A percentile compares a stretch with the other conserved stretches of the same genome.
phyloP scores from a whole-genome alignment of 805 yeast species.

The Teunomyces funiuensis region DNA sequence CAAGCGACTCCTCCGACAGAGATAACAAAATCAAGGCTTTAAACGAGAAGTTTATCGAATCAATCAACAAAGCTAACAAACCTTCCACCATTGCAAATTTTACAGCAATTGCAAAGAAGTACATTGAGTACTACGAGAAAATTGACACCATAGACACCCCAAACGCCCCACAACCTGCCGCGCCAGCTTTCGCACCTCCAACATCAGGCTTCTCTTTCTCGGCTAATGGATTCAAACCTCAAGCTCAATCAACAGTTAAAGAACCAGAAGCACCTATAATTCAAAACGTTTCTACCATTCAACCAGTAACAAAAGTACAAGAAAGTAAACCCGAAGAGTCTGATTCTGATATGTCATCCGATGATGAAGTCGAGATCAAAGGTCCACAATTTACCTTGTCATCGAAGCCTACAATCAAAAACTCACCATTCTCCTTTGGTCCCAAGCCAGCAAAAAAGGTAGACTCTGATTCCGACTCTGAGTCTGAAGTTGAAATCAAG shows the following conservation, averaged over 20 bases:
- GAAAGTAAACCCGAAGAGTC: slow-evolving; percentile 1
- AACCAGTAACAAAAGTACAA: neutral
- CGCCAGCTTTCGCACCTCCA: neutral
- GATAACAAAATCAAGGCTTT: slow-evolving; percentile 60
- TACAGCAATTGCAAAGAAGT: slow-evolving; percentile 55
- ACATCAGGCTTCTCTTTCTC: slow-evolving; percentile 5
- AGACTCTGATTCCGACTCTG: slow-evolving; percentile 51
- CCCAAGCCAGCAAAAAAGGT: slow-evolving; percentile 26
- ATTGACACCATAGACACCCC: slow-evolving; percentile 19
- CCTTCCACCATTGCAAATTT: slow-evolving; percentile 56
- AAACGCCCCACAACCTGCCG: neutral
- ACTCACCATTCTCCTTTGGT: slow-evolving; percentile 39
- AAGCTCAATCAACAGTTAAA: neutral
- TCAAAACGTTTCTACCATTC: neutral
- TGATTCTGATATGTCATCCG: slow-evolving; percentile 24
- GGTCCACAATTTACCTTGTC: slow-evolving; percentile 39
- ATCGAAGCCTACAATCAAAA: slow-evolving; percentile 28
- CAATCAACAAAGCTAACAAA: slow-evolving; percentile 42
- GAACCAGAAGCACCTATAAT: slow-evolving; percentile 2
- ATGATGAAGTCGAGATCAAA: slow-evolving; percentile 27
- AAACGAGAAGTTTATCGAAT: slow-evolving; percentile 56
- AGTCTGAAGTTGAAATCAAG: slow-evolving; percentile 63
- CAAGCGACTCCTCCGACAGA: slow-evolving; percentile 22
- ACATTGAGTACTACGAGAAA: slow-evolving; percentile 50
- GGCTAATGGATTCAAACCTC: neutral